Percentiles rank a stretch among this genome's conserved stretches.
phyloP scores from a whole-genome alignment of 306 rosid genomes.

The Cucurbita moschata region DNA sequence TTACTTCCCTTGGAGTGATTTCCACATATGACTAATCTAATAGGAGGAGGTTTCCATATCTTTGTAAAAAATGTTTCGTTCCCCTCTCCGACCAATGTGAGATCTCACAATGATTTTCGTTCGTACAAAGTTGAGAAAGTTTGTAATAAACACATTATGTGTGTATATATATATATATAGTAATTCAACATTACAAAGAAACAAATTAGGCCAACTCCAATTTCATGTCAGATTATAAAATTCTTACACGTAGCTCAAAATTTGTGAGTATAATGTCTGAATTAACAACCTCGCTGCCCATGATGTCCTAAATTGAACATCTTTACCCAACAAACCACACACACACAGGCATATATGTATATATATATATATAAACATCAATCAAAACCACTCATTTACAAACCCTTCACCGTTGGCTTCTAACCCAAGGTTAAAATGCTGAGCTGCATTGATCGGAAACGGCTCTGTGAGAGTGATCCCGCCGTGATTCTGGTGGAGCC shows the following conservation, averaged over 20 bases:
- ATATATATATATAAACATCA: neutral
- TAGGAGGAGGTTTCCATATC: too few relatives aligned
- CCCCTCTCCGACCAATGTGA: too few relatives aligned
- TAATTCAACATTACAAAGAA: neutral
- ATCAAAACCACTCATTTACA: conserved; percentile 46
- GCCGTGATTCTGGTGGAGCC: conserved; percentile 69
- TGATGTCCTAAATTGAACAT: neutral
- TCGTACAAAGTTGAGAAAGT: too few relatives aligned
- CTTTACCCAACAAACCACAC: conserved; percentile 28
- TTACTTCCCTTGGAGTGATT: too few relatives aligned
- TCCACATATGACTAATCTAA: too few relatives aligned
- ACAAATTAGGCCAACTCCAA: neutral
- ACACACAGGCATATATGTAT: neutral
- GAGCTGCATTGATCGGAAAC: conserved; percentile 46
- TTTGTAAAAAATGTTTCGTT: too few relatives aligned
- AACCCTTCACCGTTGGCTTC: conserved; percentile 20
- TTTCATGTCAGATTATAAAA: neutral
- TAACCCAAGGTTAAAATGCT: conserved; percentile 7
- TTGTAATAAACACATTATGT: neutral
- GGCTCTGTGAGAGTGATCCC: conserved; percentile 50
- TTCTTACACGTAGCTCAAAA: conserved; percentile 1
- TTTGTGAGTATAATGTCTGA: neutral
- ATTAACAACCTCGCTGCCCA: neutral
- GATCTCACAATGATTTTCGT: too few relatives aligned
- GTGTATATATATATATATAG: too few relatives aligned